phyloP scores from a whole-genome alignment of 139 green algal genomes.

The Micractinium sp. region DNA sequence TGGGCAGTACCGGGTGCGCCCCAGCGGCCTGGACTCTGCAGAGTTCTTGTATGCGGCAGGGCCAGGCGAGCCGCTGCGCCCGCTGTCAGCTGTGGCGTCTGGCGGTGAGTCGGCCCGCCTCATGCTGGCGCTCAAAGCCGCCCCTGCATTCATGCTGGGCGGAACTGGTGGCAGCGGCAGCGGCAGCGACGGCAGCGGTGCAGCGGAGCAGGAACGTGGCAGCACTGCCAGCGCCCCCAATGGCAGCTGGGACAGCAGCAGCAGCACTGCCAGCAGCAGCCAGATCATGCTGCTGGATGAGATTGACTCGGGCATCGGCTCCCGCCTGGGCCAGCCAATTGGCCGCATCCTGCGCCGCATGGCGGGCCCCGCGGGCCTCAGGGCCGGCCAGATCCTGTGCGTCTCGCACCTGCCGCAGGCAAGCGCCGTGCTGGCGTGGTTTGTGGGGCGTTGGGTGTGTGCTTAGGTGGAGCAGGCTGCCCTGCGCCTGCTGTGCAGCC shows the following conservation, averaged over 20 bases:
- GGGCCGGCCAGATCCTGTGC: conserved; percentile 74
- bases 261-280: neutral
- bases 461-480: neutral
- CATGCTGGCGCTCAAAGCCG: conserved; percentile 89
- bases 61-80: conserved; percentile 75
- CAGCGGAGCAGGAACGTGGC: neutral
- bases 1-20: conserved; percentile 19
- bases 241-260: conserved; percentile 8
- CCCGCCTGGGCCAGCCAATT: conserved; percentile 68
- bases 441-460: neutral
- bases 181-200: neutral
- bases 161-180: neutral
- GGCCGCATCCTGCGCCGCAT: conserved; percentile 74
- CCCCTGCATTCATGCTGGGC: conserved; percentile 47
- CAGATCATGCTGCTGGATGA: conserved; percentile 86
- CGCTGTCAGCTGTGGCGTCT: conserved; percentile 74
- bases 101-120: conserved; percentile 81
- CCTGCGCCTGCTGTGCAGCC: too few relatives aligned
- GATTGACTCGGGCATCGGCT: conserved; percentile 78
- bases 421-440: neutral
- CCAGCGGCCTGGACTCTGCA: conserved; percentile 41
- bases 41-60: conserved; percentile 81
- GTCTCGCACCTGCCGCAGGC: conserved; percentile 86
- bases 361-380: neutral
- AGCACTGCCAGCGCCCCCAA: neutral